Evolutionary conservation across 768 basidiomycete genomes (phyloP).

Genomic region (Kwoniella newhampshirensis): DNA sequence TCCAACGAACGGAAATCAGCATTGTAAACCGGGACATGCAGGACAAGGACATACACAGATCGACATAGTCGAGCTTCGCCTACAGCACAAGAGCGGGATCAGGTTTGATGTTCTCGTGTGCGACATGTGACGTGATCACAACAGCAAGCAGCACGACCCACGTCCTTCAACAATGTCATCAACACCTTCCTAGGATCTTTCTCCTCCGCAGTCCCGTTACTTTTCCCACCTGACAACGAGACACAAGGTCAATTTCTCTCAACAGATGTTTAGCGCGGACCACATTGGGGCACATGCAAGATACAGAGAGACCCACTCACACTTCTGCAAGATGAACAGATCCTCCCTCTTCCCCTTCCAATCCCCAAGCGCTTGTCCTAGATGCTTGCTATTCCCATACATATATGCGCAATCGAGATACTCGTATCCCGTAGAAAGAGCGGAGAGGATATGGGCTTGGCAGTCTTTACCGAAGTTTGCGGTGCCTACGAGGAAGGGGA

Average conservation of each 20-base stretch:
- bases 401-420: constrained; percentile 49
- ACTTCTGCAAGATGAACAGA: constrained; percentile 60
- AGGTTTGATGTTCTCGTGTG: too few species aligned
- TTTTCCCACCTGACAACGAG: constrained; percentile 1
- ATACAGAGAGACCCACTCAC: constrained; percentile 11
- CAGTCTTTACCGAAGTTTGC: constrained; percentile 22
- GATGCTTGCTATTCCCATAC: constrained; percentile 47
- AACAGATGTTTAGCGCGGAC: not conserved
- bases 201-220: not conserved
- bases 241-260: not conserved
- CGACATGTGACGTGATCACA: too few species aligned
- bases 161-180: constrained; percentile 59
- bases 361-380: constrained; percentile 29
- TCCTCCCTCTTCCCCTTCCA: constrained; percentile 36
- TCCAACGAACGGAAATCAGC: too few species aligned
- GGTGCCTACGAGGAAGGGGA: constrained; percentile 22
- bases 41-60: constrained; percentile 53
- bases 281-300: not conserved
- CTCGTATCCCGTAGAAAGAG: constrained; percentile 35
- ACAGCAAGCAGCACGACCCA: constrained; percentile 33
- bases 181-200: constrained; percentile 54
- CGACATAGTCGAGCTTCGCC: constrained; percentile 14
- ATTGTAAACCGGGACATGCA: too few species aligned
- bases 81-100: not conserved
- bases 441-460: constrained; percentile 18